These are phyloP conservation scores for Amaranthus cruentus DNA, from an alignment of 148 eudicot species.

Conservation along the genomic window DNA sequence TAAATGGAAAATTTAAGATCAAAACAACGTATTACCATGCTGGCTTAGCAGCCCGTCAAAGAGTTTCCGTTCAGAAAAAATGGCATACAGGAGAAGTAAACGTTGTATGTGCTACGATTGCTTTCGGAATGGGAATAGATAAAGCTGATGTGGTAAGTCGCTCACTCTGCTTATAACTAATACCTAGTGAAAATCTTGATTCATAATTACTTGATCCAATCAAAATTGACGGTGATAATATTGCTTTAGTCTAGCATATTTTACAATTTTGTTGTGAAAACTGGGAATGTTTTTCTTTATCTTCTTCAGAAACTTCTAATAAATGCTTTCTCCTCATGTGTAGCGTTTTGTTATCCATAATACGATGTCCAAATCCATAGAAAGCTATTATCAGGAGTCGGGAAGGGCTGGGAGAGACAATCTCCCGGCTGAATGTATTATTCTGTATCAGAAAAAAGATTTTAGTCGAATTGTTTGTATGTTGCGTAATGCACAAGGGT, in stretches of 20 bases:
- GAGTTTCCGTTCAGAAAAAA: conserved; percentile 70
- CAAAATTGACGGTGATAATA: background rate
- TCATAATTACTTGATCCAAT: background rate
- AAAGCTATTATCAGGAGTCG: conserved; percentile 98
- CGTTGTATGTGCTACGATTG: conserved; percentile 97
- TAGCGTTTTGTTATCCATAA: conserved; percentile 98
- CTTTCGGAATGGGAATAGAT: conserved; percentile 99
- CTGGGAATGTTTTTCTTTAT: background rate
- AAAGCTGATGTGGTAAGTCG: conserved; percentile 94
- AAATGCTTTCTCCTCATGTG: conserved; percentile 21
- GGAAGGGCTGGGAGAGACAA: conserved; percentile 98
- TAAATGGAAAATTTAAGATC: conserved; percentile 77
- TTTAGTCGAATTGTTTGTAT: conserved; percentile 94
- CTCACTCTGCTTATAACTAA: background rate
- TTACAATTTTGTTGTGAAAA: no score
- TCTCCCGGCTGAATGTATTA: conserved; percentile 67
- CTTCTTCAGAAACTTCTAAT: conserved; percentile 2
- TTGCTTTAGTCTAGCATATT: no score
- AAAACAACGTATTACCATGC: conserved; percentile 92
- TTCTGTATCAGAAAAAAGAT: conserved; percentile 85
- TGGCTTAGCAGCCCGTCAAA: conserved; percentile 89
- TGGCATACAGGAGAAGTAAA: conserved; percentile 96
- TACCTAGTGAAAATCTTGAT: background rate
- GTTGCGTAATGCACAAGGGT: conserved; percentile 72
- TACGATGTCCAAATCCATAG: conserved; percentile 95